Evolutionary conservation across 2,329 filamentous ascomycete genomes (phyloP).

Genomic region (Mycosphaerella sp.): DNA sequence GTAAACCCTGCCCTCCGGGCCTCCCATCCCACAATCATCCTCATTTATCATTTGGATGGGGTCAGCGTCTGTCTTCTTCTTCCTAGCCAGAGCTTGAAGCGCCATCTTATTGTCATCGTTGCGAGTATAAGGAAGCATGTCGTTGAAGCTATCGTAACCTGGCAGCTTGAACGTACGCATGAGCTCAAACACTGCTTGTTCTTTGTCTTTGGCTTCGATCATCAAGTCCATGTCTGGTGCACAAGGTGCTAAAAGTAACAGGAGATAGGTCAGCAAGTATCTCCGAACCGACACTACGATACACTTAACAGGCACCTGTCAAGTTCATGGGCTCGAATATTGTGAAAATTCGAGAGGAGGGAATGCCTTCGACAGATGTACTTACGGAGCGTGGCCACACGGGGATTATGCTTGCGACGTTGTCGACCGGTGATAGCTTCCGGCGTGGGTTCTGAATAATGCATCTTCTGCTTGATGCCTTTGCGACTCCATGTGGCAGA

Average conservation of each 20-base stretch:
- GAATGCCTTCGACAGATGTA: too few species aligned
- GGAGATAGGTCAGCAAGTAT: too few species aligned
- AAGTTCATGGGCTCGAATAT: too few species aligned
- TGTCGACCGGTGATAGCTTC: conserved; percentile 72
- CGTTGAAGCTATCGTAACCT: conserved; percentile 67
- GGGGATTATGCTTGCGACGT: conserved; percentile 75
- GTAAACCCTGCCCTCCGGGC: conserved; percentile 72
- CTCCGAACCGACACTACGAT: too few species aligned
- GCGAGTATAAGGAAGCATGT: conserved; percentile 70
- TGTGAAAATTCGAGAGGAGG: too few species aligned
- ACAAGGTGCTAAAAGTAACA: conserved; percentile 54
- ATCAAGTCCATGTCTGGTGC: conserved; percentile 84
- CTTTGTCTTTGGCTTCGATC: conserved; percentile 98
- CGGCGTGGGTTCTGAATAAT: conserved; percentile 77
- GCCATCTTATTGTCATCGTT: conserved; percentile 63
- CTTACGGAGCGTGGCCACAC: conserved; percentile 62
- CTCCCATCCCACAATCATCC: conserved; percentile 79
- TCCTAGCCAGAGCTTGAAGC: conserved; percentile 35
- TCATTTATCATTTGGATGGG: conserved; percentile 46
- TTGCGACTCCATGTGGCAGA: conserved; percentile 77
- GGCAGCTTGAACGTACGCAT: conserved; percentile 84
- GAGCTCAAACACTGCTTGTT: conserved; percentile 89
- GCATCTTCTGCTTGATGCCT: conserved; percentile 88
- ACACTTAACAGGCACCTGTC: too few species aligned
- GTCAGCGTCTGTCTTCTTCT: conserved; percentile 35